Percentiles rank a stretch among this genome's conserved stretches.
These are phyloP conservation scores for Inonotus obliquus DNA, from an alignment of 1,284 basidiomycete species.

Conservation along the genomic window DNA sequence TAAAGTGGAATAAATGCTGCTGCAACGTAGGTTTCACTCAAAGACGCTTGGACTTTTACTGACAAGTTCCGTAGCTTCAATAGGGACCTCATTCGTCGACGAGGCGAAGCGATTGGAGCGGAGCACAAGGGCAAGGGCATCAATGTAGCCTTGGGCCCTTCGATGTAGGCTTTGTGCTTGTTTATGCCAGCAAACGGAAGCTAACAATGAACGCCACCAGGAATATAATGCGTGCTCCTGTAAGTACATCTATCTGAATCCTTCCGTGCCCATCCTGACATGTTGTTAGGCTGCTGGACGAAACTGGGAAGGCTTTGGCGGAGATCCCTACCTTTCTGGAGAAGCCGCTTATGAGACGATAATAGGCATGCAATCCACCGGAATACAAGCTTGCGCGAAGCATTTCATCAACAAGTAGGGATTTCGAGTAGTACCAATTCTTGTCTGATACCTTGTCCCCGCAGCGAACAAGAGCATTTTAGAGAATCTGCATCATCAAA, in stretches of 20 bases:
- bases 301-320: conserved; percentile 23
- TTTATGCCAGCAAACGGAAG: background rate
- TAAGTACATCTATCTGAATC: background rate
- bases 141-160: conserved; percentile 41
- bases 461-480: conserved; percentile 38
- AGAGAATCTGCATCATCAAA: conserved; percentile 40
- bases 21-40: conserved; percentile 45
- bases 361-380: conserved; percentile 57
- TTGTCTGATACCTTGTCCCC: background rate
- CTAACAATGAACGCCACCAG: background rate
- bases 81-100: conserved; percentile 41
- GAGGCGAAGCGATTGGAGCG: conserved; percentile 43
- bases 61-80: conserved; percentile 44
- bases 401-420: conserved; percentile 56
- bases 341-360: conserved; percentile 60
- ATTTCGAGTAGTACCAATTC: background rate
- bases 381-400: conserved; percentile 63
- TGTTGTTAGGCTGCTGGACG: conserved; percentile 11
- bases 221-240: conserved; percentile 20
- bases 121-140: conserved; percentile 49
- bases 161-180: conserved; percentile 12
- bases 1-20: conserved; percentile 62
- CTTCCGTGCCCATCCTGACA: background rate
- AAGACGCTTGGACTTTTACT: background rate
- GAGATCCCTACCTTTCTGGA: conserved; percentile 60